phyloP scores from a whole-genome alignment of 305 asterid genomes.

The Solanum hybrid region DNA sequence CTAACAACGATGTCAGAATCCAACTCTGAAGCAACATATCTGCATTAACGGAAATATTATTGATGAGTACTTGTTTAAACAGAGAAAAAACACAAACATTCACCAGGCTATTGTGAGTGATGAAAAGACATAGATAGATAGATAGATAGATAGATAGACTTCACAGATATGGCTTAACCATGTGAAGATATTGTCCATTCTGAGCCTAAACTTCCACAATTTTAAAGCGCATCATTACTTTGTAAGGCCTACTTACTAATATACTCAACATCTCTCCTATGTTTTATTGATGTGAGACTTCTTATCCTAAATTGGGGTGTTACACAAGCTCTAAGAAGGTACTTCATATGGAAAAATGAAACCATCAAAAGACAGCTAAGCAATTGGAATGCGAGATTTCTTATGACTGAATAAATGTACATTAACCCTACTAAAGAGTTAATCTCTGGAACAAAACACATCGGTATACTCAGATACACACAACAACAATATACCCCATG shows the following conservation, averaged over 20 bases:
- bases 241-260: neutral
- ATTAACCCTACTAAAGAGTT: neutral
- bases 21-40: slow-evolving; percentile 10
- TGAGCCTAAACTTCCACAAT: neutral
- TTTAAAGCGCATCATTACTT: neutral
- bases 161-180: neutral
- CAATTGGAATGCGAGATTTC: neutral
- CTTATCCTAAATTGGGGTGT: neutral
- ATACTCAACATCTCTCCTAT: neutral
- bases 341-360: neutral
- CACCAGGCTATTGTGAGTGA: neutral
- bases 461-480: neutral
- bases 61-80: neutral
- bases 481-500: neutral
- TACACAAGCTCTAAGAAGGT: neutral
- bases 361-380: neutral
- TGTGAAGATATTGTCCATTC: neutral
- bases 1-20: slow-evolving; percentile 7
- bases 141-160: neutral
- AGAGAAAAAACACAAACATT: neutral
- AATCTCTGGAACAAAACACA: neutral
- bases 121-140: neutral
- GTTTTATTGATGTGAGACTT: neutral
- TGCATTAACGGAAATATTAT: slow-evolving; percentile 5
- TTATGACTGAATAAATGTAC: neutral